Conservation (phyloP, 164 flowering plant species). For the Tetracentron sinense region DNA sequence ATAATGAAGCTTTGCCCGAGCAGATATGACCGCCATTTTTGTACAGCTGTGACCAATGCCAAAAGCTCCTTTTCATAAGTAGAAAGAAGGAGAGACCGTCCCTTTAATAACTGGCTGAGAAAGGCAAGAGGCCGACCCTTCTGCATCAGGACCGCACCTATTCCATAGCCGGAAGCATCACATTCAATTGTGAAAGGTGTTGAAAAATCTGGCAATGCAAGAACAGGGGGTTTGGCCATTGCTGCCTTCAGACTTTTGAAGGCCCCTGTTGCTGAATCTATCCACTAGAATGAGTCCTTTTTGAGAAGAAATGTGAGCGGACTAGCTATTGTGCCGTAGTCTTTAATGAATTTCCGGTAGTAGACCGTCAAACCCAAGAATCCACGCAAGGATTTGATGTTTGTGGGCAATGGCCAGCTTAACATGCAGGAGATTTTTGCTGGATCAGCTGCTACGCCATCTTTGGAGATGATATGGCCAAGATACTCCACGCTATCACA, state of each 20-base stretch:
- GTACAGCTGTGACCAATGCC: neutral
- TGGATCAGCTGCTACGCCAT: neutral
- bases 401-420: neutral
- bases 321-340: too few relatives aligned
- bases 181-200: neutral
- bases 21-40: neutral
- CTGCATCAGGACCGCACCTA: neutral
- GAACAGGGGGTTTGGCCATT: neutral
- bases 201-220: neutral
- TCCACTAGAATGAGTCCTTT: too few relatives aligned
- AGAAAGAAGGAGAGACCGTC: neutral
- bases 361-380: too few relatives aligned
- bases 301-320: too few relatives aligned
- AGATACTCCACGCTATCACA: neutral
- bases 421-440: neutral
- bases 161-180: neutral
- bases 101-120: too few relatives aligned
- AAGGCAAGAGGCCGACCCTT: neutral
- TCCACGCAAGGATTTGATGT: neutral
- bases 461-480: neutral
- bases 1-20: neutral
- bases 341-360: too few relatives aligned
- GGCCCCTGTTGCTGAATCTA: neutral
- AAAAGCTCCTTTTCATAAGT: neutral
- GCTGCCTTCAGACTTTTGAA: neutral